Evolutionary conservation across 192 early-diverging fungal species (phyloP).

Genomic region (Nowakowskiella sp.): DNA sequence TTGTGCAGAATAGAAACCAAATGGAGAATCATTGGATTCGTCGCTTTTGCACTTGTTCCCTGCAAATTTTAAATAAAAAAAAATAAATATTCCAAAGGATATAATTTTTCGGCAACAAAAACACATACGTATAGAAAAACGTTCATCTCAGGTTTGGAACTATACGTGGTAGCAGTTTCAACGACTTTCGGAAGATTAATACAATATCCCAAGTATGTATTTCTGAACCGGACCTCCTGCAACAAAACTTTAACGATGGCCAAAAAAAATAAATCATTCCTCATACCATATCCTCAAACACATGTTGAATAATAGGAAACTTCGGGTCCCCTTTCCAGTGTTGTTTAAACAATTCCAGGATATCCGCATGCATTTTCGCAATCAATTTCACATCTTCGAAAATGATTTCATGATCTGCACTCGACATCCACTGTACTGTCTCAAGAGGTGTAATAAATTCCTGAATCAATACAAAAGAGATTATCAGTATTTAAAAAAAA

Average conservation of each 20-base stretch:
- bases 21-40: slow-evolving; percentile 21
- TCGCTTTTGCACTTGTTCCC: slow-evolving; percentile 14
- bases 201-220: slow-evolving; percentile 23
- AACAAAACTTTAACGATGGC: neutral
- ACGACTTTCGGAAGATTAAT: slow-evolving; percentile 14
- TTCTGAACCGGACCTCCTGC: slow-evolving; percentile 21
- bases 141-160: slow-evolving; percentile 12
- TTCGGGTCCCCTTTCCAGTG: slow-evolving; percentile 5
- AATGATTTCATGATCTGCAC: neutral
- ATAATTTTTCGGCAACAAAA: neutral
- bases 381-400: neutral
- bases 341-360: slow-evolving; percentile 23
- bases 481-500: too few species aligned
- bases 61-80: neutral
- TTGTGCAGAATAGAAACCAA: slow-evolving; percentile 24
- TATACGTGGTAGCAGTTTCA: slow-evolving; percentile 18
- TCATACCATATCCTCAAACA: neutral
- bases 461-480: neutral
- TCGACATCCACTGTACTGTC: neutral
- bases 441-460: neutral
- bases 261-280: slow-evolving; percentile 2
- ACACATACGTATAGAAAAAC: slow-evolving; percentile 20
- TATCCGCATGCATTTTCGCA: slow-evolving; percentile 1
- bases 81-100: neutral
- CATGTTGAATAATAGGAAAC: neutral